Base-by-base conservation (phyloP, 768 basidiomycete genomes). In the Saitozyma sp. region DNA sequence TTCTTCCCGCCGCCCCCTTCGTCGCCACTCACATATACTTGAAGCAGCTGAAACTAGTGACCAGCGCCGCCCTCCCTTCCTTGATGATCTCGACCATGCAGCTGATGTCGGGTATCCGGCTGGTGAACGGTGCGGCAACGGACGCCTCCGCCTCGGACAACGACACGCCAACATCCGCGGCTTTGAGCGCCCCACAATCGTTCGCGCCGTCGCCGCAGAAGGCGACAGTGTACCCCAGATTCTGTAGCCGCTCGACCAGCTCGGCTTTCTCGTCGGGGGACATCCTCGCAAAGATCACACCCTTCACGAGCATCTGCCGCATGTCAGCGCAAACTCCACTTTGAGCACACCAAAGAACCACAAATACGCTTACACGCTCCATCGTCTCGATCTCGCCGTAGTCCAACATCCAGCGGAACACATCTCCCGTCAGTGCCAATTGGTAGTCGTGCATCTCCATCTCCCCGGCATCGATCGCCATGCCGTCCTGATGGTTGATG, bases 141-240 rank as follows among this genome's bases (percentile, higher is more conserved):
- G 92, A 94, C 7, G 96, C 96, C 80, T 99, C 96, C 0, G 96
- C 96, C 76, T 99, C 96, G 0, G 94, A 97, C 11, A 99, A 80
- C 2, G 93, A 96, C 52, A 99, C 86, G 0, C 96, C 96, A 46
- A 99, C 95, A 75, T 99, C 96, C 7, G 96, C 96, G 4, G 96
- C 95, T 80, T 98, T 99, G 68, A 99, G 84, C 9, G 96, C 96
- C 29, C 95, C 93, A 74, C 96, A 98, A 75, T 99, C 96, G 75
- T 99, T 99, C 2, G 96, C 96, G 48, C 96, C 96, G 74, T 99
- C 96, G 41, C 96, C 96, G 70, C 96, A 98, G 89, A 98, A 98
- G 9, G 95, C 84, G 13, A 98, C 96, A 0, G 90, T 95, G 77
- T 98, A 99, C 9, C 95, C 96, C 20, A 99, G 84, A 2, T 85